A percentile compares a stretch with the other conserved stretches of the same genome.
Evolutionary conservation across 495 filamentous ascomycete species (phyloP).

Genomic region (Tuber calosporum): DNA sequence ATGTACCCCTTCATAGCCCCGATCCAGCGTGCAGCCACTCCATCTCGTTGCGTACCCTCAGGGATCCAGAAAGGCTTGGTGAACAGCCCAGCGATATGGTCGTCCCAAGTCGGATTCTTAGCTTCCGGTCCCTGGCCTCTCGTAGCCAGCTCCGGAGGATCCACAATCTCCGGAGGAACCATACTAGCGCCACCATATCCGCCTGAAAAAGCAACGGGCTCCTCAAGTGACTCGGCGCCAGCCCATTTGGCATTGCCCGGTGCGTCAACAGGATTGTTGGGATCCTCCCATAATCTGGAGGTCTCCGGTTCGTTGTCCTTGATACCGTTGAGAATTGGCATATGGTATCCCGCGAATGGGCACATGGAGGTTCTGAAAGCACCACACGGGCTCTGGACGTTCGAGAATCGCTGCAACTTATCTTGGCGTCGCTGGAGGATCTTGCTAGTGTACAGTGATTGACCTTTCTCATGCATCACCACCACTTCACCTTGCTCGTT

Average conservation of each 20-base stretch:
- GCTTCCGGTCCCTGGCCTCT: not conserved
- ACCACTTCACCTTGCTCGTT: constrained; percentile 5
- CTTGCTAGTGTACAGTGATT: not conserved
- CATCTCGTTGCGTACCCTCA: constrained; percentile 3
- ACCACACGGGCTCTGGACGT: not conserved
- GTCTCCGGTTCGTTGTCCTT: not conserved
- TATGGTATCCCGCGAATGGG: not conserved
- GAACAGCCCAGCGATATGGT: constrained; percentile 18
- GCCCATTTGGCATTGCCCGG: not conserved
- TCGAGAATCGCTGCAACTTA: not conserved
- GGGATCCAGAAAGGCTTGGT: constrained; percentile 21
- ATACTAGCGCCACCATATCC: not conserved
- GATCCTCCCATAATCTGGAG: constrained; percentile 1
- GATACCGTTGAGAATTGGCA: constrained; percentile 1
- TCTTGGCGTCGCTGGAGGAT: not conserved
- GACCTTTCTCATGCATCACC: constrained; percentile 4
- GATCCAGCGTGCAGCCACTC: constrained; percentile 8
- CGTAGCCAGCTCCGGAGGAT: not conserved
- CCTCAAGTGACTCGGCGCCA: not conserved
- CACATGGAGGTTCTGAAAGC: constrained; percentile 3
- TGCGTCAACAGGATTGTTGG: not conserved
- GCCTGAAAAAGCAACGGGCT: not conserved
- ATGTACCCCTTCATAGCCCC: constrained; percentile 14
- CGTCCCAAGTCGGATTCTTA: constrained; percentile 21
- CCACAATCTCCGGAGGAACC: not conserved